Evolutionary conservation across 306 rosid genomes (phyloP).

Genomic region (Malus fusca): DNA sequence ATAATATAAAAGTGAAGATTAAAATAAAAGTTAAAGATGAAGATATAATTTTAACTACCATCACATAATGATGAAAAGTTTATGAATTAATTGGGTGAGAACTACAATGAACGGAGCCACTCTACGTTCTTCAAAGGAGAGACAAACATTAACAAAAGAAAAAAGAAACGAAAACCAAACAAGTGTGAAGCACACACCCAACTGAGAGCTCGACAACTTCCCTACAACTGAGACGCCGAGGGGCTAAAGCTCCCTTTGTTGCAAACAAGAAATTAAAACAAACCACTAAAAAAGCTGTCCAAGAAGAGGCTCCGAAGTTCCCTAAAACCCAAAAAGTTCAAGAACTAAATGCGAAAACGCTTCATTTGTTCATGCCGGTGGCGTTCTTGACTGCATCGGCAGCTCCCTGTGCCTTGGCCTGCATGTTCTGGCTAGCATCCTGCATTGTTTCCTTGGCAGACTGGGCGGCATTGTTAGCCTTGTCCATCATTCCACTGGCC

Average conservation of each 20-base stretch:
- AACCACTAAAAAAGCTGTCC: neutral
- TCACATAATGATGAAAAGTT: neutral
- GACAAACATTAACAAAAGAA: neutral
- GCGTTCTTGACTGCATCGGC: constrained; percentile 59
- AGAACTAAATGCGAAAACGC: neutral
- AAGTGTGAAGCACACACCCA: neutral
- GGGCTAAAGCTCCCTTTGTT: neutral
- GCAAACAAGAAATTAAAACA: neutral
- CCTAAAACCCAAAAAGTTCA: neutral
- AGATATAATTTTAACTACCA: neutral
- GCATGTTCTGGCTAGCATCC: constrained; percentile 43
- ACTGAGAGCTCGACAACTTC: neutral
- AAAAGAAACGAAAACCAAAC: neutral
- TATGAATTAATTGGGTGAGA: neutral
- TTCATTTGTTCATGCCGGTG: constrained; percentile 48
- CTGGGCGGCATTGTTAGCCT: constrained; percentile 45
- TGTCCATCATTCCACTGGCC: constrained; percentile 36
- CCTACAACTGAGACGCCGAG: neutral
- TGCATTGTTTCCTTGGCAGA: constrained; percentile 44
- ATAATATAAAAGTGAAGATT: neutral
- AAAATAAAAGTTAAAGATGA: neutral
- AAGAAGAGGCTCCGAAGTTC: neutral
- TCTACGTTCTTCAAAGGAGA: neutral
- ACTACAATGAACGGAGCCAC: neutral
- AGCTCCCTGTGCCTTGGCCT: constrained; percentile 53